Conservation (phyloP, 306 rosid genomes). For the Vigna reflexopilosa region DNA sequence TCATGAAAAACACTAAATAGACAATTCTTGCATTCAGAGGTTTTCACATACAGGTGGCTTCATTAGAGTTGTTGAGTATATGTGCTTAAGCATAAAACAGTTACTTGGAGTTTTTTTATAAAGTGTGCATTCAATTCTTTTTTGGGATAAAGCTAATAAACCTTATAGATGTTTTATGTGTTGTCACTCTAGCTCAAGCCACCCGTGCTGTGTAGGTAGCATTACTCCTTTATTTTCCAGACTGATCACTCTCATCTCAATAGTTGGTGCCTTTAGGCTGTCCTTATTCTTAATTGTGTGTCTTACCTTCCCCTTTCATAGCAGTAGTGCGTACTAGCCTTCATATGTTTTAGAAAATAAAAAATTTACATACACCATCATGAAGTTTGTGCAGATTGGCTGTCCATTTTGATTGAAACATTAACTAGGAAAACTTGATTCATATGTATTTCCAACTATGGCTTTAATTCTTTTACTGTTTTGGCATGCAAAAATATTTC, state of each 20-base stretch:
- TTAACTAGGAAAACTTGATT: slow-evolving; percentile 10
- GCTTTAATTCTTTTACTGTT: background rate
- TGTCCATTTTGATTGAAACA: slow-evolving; percentile 22
- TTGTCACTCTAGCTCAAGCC: slow-evolving; percentile 15
- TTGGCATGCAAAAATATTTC: slow-evolving; percentile 25
- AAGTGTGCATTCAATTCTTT: no score
- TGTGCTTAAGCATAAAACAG: no score
- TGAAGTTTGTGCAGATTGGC: slow-evolving; percentile 35
- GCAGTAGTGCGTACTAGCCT: slow-evolving; percentile 4
- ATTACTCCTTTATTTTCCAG: background rate
- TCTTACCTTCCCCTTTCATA: background rate
- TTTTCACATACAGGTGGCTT: slow-evolving; percentile 23
- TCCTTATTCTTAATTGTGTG: slow-evolving; percentile 16
- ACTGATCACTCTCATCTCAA: slow-evolving; percentile 11
- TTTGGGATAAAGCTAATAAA: no score
- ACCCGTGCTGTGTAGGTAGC: slow-evolving; percentile 29
- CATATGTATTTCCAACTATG: background rate
- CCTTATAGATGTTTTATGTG: background rate
- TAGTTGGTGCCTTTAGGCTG: slow-evolving; percentile 4
- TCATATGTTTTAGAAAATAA: background rate
- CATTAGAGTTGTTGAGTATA: slow-evolving; percentile 38
- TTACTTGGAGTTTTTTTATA: no score
- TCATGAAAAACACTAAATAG: slow-evolving; percentile 16
- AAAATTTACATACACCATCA: background rate
- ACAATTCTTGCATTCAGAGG: slow-evolving; percentile 3